Evolutionary conservation across 768 basidiomycete species (phyloP).

Genomic region (Boletus rufocinnamomeus): DNA sequence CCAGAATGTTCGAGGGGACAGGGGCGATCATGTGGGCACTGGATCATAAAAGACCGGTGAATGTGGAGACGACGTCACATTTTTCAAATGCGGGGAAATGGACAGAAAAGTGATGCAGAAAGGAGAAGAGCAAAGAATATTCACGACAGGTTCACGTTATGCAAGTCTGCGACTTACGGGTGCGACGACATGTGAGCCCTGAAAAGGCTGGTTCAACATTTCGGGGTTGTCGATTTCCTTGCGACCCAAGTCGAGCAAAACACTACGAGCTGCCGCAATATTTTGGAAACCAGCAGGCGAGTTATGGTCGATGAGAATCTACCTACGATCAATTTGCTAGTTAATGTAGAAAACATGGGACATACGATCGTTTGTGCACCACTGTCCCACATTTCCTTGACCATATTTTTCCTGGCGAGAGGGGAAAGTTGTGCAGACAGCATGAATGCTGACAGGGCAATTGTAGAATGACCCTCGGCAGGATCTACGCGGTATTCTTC

Average conservation of each 20-base stretch:
- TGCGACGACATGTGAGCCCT: slow-evolving; percentile 82
- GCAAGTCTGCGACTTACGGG: slow-evolving; percentile 57
- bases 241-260: slow-evolving; percentile 63
- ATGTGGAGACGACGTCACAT: slow-evolving; percentile 7
- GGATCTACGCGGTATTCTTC: slow-evolving; percentile 46
- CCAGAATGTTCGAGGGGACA: slow-evolving; percentile 78
- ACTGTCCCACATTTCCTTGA: slow-evolving; percentile 90
- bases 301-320: slow-evolving; percentile 88
- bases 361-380: slow-evolving; percentile 80
- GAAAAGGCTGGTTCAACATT: slow-evolving; percentile 36
- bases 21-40: slow-evolving; percentile 89
- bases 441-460: slow-evolving; percentile 86
- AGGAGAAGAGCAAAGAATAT: not conserved
- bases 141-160: not conserved
- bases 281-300: slow-evolving; percentile 72
- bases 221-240: slow-evolving; percentile 56
- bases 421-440: slow-evolving; percentile 70
- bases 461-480: slow-evolving; percentile 46
- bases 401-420: slow-evolving; percentile 60
- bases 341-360: not conserved
- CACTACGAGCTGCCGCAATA: slow-evolving; percentile 77
- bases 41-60: slow-evolving; percentile 9
- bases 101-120: not conserved
- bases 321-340: slow-evolving; percentile 16
- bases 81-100: slow-evolving; percentile 24